These are phyloP conservation scores for Trapa bicornis DNA, from an alignment of 345 rosid species.

Conservation along the genomic window DNA sequence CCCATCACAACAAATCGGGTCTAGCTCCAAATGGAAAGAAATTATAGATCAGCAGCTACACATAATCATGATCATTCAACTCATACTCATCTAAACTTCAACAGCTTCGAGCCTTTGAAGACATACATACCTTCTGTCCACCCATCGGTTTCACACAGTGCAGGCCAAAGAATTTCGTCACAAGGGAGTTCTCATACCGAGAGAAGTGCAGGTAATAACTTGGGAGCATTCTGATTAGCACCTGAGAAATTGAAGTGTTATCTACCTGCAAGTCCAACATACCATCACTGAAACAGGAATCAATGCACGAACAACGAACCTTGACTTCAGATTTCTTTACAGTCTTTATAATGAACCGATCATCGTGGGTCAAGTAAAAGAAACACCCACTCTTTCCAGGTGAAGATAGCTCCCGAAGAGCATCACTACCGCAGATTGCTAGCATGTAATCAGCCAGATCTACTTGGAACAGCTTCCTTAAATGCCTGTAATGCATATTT, in stretches of 20 bases:
- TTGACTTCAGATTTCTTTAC: slow-evolving; percentile 98
- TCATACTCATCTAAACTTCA: neutral
- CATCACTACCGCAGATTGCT: slow-evolving; percentile 86
- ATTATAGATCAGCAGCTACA: neutral
- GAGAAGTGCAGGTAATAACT: slow-evolving; percentile 72
- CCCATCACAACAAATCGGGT: slow-evolving; percentile 98
- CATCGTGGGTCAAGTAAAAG: slow-evolving; percentile 95
- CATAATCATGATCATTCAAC: neutral
- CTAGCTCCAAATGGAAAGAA: slow-evolving; percentile 27
- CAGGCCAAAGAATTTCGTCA: slow-evolving; percentile 89
- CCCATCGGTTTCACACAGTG: slow-evolving; percentile 97
- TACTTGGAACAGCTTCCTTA: slow-evolving; percentile 73
- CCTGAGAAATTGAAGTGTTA: slow-evolving; percentile 26
- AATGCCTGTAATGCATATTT: slow-evolving; percentile 28
- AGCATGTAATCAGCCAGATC: slow-evolving; percentile 97
- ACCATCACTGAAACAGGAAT: neutral
- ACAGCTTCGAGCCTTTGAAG: neutral
- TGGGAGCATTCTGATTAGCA: slow-evolving; percentile 79
- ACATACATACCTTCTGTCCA: slow-evolving; percentile 65
- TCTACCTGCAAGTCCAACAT: neutral
- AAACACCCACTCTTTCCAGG: slow-evolving; percentile 99
- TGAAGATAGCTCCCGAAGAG: slow-evolving; percentile 94
- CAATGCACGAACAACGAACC: slow-evolving; percentile 30
- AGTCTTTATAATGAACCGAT: slow-evolving; percentile 92
- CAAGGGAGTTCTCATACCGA: slow-evolving; percentile 65